Percentiles rank a stretch among this genome's conserved stretches.
These are phyloP conservation scores for Trametopsis cervina DNA, from an alignment of 768 basidiomycete species.

Conservation along the genomic window DNA sequence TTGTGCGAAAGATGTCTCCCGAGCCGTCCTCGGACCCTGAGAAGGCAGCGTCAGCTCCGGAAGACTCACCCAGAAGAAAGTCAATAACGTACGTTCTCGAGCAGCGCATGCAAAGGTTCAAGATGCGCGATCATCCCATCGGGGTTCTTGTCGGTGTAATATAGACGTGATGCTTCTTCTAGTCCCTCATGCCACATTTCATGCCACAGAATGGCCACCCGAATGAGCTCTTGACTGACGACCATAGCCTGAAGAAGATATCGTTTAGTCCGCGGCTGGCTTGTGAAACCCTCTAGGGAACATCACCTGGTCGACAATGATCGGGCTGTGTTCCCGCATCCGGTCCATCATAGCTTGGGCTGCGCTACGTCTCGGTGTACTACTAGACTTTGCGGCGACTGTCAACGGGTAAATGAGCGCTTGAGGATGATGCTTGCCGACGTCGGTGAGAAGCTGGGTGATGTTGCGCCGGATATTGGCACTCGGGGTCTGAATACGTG, in stretches of 20 bases:
- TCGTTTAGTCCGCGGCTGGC: not conserved
- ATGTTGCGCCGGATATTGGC: constrained; percentile 83
- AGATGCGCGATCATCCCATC: constrained; percentile 94
- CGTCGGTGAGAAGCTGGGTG: constrained; percentile 79
- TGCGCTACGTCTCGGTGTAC: constrained; percentile 69
- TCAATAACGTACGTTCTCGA: constrained; percentile 63
- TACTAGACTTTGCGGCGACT: constrained; percentile 95
- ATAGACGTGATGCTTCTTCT: constrained; percentile 93
- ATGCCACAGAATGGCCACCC: constrained; percentile 98
- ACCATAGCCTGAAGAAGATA: constrained; percentile 55
- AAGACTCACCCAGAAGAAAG: not conserved
- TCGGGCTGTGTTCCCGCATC: constrained; percentile 87
- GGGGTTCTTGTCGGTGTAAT: constrained; percentile 95
- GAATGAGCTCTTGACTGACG: constrained; percentile 91
- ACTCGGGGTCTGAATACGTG: constrained; percentile 94
- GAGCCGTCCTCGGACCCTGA: constrained; percentile 88
- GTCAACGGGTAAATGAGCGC: constrained; percentile 94
- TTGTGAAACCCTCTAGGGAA: not conserved
- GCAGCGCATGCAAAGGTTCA: constrained; percentile 87
- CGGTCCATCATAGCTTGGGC: constrained; percentile 84
- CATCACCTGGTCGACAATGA: constrained; percentile 78
- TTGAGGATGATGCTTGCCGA: constrained; percentile 96
- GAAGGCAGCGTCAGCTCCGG: constrained; percentile 3
- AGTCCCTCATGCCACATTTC: constrained; percentile 98
- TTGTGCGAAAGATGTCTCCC: constrained; percentile 93